phyloP scores from a whole-genome alignment of 2,329 filamentous ascomycete species.

The Penicillium crustosum region DNA sequence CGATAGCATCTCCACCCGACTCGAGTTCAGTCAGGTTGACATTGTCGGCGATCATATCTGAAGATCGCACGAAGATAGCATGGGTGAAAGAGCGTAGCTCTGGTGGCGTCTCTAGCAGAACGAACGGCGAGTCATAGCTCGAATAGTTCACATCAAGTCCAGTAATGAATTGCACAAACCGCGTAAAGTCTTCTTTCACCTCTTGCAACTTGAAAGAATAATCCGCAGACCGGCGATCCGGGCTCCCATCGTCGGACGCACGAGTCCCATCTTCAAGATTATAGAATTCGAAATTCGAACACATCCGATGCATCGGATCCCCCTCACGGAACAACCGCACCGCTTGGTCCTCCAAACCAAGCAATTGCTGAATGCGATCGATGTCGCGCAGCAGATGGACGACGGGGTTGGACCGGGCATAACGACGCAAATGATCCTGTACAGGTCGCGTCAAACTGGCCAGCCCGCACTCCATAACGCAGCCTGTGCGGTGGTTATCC shows the following conservation, averaged over 20 bases:
- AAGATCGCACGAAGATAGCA: constrained; percentile 41
- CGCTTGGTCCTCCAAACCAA: constrained; percentile 47
- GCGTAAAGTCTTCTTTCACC: constrained; percentile 61
- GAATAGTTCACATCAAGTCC: constrained; percentile 54
- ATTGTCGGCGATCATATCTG: constrained; percentile 33
- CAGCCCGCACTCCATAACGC: constrained; percentile 47
- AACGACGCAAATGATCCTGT: constrained; percentile 42
- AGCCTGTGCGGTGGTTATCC: constrained; percentile 43
- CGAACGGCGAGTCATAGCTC: constrained; percentile 61
- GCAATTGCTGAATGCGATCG: constrained; percentile 39
- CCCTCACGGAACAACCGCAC: constrained; percentile 45
- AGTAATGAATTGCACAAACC: constrained; percentile 59
- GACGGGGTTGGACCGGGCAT: constrained; percentile 41
- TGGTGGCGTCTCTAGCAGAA: constrained; percentile 58
- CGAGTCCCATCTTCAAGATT: constrained; percentile 49
- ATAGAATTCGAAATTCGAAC: constrained; percentile 50
- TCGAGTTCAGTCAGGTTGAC: constrained; percentile 55
- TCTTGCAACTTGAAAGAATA: constrained; percentile 53
- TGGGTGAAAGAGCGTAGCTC: constrained; percentile 55
- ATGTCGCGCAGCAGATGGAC: constrained; percentile 46
- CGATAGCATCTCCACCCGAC: constrained; percentile 60
- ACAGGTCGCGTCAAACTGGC: constrained; percentile 45
- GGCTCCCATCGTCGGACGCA: constrained; percentile 34
- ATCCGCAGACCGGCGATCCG: constrained; percentile 47
- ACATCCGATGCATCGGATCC: constrained; percentile 48